Base-by-base conservation (phyloP, 192 early-diverging fungal species). In the Fimicolochytrium jonesii region DNA sequence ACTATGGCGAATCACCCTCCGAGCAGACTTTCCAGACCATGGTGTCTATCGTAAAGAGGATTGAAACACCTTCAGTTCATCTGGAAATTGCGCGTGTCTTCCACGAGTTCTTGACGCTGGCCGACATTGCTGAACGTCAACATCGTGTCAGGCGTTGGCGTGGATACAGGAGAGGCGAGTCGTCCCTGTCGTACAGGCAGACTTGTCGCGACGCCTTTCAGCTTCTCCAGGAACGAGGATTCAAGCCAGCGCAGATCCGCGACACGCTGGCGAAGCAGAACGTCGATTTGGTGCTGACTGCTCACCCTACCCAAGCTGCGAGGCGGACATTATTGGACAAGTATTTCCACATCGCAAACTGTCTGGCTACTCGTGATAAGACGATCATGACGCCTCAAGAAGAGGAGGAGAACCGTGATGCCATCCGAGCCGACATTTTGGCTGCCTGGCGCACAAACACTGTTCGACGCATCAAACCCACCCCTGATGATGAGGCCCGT, bases 81-180 rank as follows among this genome's bases (percentile, higher is more conserved):
- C 42, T 71, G 20, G 69, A 71, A 32, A 32, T 71, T 60, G 64
- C 64, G 17, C 55, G 69, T 17, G 58, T 54, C 7, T 71, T 71
- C 28, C 62, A 64, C 18, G 69, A 71, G 41, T 64, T 67, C 39
- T 34, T 71, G 32, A 71, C 59, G 9, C 54, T 71, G 33, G 69
- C 61, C 7, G 64, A 71, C 17, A 59, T 71, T 42, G 69, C 69
- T 17, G 69, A 71, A 34, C 69, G 69, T 42, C 69, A 71, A 49
- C 69, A 71, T 42, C 43, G 69, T 10, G 60, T 71, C 13, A 45
- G 69, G 10, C 18, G 69, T 26, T 71, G 69, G 69, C 69, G 69
- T 23, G 69, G 61, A 23, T 71, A 71, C 41, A 56, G 69, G 34
- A 45, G 69, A 15, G 69, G 69, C 30, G 61, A 71, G 43, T 48